Evolutionary conservation across 192 early-diverging fungal species (phyloP).

Genomic region (Podila minutissima): DNA sequence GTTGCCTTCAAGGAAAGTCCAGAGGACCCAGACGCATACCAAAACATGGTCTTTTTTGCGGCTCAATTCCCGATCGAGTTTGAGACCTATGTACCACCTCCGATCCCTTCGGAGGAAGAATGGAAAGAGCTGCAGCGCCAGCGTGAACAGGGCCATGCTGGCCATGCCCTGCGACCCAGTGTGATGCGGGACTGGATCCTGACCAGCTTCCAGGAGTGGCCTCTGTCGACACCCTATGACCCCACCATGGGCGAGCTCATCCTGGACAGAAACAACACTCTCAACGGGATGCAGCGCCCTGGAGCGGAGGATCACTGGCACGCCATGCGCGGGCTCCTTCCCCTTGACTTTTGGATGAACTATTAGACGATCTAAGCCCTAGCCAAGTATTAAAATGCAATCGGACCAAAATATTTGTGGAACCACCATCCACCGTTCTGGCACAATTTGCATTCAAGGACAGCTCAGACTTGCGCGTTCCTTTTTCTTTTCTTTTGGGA

Average conservation of each 20-base stretch:
- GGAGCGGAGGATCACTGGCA: slow-evolving; percentile 78
- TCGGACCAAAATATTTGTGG: no score
- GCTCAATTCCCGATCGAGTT: slow-evolving; percentile 33
- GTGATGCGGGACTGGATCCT: slow-evolving; percentile 60
- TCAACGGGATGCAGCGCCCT: slow-evolving; percentile 64
- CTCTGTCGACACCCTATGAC: slow-evolving; percentile 45
- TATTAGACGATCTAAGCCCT: slow-evolving; percentile 50
- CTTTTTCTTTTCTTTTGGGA: not conserved
- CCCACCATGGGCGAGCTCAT: slow-evolving; percentile 57
- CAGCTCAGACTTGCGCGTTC: not conserved
- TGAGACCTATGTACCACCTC: slow-evolving; percentile 18
- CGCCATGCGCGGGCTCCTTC: slow-evolving; percentile 75
- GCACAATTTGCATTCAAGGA: no score
- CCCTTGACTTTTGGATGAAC: slow-evolving; percentile 77
- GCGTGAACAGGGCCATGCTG: slow-evolving; percentile 46
- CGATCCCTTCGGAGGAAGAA: slow-evolving; percentile 71
- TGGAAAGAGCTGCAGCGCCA: slow-evolving; percentile 53
- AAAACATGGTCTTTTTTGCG: slow-evolving; percentile 67
- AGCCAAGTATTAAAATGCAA: not conserved
- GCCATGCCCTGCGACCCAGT: slow-evolving; percentile 45
- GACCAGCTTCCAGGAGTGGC: slow-evolving; percentile 55
- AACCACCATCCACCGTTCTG: no score
- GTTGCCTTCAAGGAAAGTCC: slow-evolving; percentile 71
- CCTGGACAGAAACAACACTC: slow-evolving; percentile 71
- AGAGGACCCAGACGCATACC: slow-evolving; percentile 55